Percentiles rank a stretch among this genome's conserved stretches.
phyloP scores from a whole-genome alignment of 148 eudicot genomes.

The Rhododendron molle region DNA sequence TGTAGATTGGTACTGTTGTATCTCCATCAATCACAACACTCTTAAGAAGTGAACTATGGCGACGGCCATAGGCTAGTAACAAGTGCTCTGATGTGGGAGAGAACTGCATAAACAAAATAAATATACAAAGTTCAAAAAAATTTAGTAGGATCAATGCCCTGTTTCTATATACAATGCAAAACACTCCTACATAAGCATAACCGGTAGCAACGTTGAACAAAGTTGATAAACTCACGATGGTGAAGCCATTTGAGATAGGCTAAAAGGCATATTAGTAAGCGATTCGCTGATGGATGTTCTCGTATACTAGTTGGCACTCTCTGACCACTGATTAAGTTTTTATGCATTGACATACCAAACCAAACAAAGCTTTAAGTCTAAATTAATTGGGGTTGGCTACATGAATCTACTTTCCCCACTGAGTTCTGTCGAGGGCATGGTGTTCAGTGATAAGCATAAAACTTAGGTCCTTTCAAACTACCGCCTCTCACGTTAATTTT shows the following conservation, averaged over 20 bases:
- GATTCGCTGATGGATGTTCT: background rate
- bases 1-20: conserved; percentile 76
- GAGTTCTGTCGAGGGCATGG: background rate
- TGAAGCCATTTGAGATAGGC: background rate
- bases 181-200: background rate
- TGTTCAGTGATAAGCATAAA: background rate
- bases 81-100: conserved; percentile 99
- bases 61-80: conserved; percentile 95
- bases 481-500: background rate
- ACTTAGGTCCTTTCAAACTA: background rate
- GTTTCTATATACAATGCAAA: background rate
- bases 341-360: background rate
- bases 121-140: background rate
- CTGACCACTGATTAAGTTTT: background rate
- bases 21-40: conserved; percentile 93
- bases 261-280: background rate
- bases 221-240: background rate
- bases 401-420: background rate
- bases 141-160: background rate
- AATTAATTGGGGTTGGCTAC: background rate
- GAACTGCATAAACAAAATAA: conserved; percentile 49
- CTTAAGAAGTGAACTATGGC: conserved; percentile 92
- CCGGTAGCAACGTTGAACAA: background rate
- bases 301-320: no score
- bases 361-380: background rate